Evolutionary conservation across 306 rosid species (phyloP).

Genomic region (Quercus engelmannii): DNA sequence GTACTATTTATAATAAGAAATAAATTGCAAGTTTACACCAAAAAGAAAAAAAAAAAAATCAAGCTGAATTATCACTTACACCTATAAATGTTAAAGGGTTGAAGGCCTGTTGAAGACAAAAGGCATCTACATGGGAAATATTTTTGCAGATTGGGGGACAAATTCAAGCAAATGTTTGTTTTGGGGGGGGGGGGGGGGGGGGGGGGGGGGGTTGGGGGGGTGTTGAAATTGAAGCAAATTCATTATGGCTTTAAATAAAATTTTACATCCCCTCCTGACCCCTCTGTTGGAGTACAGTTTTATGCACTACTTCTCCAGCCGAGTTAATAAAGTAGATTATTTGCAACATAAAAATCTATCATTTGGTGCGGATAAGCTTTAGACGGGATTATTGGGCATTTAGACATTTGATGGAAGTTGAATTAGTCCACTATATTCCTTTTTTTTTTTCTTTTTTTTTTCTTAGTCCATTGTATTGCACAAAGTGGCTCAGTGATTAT

Average conservation of each 20-base stretch:
- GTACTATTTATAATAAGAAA: neutral
- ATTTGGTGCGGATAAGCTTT: constrained; percentile 9
- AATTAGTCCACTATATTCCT: neutral
- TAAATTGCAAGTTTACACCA: neutral
- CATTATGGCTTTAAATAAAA: neutral
- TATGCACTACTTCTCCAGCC: constrained; percentile 32
- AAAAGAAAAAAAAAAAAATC: neutral
- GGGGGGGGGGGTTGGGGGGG: too few relatives aligned
- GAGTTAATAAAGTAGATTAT: constrained; percentile 39
- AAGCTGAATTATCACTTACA: neutral
- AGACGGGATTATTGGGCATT: neutral
- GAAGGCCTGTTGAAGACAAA: neutral
- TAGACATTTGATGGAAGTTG: neutral
- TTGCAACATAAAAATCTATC: constrained; percentile 28
- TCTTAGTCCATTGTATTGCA: neutral
- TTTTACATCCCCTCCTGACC: constrained; percentile 43
- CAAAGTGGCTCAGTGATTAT: neutral
- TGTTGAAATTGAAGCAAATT: neutral
- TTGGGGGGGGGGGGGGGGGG: too few relatives aligned
- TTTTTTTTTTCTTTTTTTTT: too few relatives aligned
- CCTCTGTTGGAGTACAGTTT: constrained; percentile 40
- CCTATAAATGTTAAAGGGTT: neutral
- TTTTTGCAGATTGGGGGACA: neutral
- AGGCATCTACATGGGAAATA: neutral
- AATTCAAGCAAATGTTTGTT: neutral